A percentile compares a stretch with the other conserved stretches of the same genome.
Evolutionary conservation across 495 filamentous ascomycete genomes (phyloP).

Genomic region (Penicillium coprophilum): DNA sequence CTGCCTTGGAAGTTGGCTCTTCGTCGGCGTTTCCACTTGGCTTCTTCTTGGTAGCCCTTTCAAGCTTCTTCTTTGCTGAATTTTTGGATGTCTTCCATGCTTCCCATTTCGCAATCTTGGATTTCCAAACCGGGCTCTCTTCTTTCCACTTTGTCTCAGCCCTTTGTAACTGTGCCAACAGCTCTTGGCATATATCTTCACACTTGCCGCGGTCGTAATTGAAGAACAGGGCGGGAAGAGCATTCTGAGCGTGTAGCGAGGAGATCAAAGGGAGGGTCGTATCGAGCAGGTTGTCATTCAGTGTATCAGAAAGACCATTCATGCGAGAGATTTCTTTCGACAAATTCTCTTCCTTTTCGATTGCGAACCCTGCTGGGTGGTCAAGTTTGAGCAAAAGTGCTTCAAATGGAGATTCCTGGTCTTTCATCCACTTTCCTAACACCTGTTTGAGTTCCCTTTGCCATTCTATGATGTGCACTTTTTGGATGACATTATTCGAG

Average conservation of each 20-base stretch:
- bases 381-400: constrained; percentile 45
- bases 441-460: constrained; percentile 58
- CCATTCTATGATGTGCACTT: constrained; percentile 66
- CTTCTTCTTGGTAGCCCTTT: constrained; percentile 32
- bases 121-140: constrained; percentile 57
- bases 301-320: background rate
- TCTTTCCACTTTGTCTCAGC: constrained; percentile 59
- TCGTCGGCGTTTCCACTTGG: constrained; percentile 40
- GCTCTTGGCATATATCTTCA: constrained; percentile 50
- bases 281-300: constrained; percentile 25
- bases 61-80: constrained; percentile 32
- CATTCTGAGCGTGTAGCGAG: constrained; percentile 60
- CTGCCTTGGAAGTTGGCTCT: constrained; percentile 44
- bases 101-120: constrained; percentile 51
- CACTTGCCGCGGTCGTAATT: constrained; percentile 68
- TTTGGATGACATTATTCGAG: constrained; percentile 47
- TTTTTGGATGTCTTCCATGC: constrained; percentile 48
- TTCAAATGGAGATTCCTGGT: constrained; percentile 61
- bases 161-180: constrained; percentile 50
- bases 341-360: background rate
- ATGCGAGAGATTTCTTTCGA: constrained; percentile 6
- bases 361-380: background rate
- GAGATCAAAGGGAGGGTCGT: constrained; percentile 60
- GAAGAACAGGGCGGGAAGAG: constrained; percentile 73
- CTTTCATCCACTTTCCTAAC: constrained; percentile 59